Conservation (phyloP, 1,284 basidiomycete genomes). For the Porogramme epimiltina region DNA sequence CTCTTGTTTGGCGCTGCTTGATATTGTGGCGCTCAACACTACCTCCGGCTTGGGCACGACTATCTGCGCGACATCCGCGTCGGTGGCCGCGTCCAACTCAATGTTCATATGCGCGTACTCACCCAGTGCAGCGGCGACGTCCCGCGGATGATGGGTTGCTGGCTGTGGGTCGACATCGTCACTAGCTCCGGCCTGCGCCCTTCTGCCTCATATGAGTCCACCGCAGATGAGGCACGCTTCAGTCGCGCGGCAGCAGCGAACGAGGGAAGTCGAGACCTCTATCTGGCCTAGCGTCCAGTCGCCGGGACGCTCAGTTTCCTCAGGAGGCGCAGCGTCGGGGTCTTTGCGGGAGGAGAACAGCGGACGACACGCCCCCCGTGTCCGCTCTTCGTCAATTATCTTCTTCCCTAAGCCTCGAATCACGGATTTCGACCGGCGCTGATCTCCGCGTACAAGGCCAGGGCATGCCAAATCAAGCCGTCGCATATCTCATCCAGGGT, state of each 20-base stretch:
- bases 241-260: constrained; percentile 21
- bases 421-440: constrained; percentile 5
- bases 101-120: background rate
- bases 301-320: constrained; percentile 2
- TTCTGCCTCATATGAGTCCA: constrained; percentile 17
- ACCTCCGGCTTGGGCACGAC: constrained; percentile 31
- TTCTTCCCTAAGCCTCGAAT: background rate
- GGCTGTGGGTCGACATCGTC: constrained; percentile 20
- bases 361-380: background rate
- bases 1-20: constrained; percentile 32
- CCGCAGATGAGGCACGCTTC: constrained; percentile 18
- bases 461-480: constrained; percentile 1
- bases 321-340: background rate
- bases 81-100: background rate
- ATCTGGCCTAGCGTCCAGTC: constrained; percentile 11
- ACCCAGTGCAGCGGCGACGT: constrained; percentile 21
- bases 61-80: constrained; percentile 19
- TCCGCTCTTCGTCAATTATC: background rate
- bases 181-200: constrained; percentile 14
- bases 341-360: constrained; percentile 6
- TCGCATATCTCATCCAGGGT: background rate
- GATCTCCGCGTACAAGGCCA: constrained; percentile 4
- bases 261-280: constrained; percentile 5
- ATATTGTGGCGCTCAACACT: constrained; percentile 28
- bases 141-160: constrained; percentile 20